These are phyloP conservation scores for Mytilinidion resinicola DNA, from an alignment of 495 filamentous ascomycete species.

Conservation along the genomic window DNA sequence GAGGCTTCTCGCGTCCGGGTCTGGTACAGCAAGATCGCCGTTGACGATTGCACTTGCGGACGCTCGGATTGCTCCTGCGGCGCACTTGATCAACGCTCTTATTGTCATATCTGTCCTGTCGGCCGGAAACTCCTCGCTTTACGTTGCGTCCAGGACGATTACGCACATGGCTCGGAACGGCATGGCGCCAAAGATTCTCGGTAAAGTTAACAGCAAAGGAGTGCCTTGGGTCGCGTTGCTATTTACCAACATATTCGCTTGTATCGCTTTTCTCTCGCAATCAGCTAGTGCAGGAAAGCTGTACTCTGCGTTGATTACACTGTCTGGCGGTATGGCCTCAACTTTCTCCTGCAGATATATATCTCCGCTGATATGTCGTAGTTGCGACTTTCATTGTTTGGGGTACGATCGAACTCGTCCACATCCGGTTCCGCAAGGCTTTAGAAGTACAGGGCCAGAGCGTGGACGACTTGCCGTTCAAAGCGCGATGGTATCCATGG, in stretches of 20 bases:
- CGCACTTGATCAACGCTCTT: conserved; percentile 30
- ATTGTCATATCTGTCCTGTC: conserved; percentile 32
- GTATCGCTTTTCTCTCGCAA: conserved; percentile 1
- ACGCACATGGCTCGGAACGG: conserved; percentile 28
- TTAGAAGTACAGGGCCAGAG: conserved; percentile 57
- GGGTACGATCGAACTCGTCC: conserved; percentile 61
- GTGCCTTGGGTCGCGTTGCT: conserved; percentile 55
- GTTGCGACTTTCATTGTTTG: conserved; percentile 62
- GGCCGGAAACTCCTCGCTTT: conserved; percentile 29
- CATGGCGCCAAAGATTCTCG: conserved; percentile 30
- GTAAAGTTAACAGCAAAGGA: conserved; percentile 28
- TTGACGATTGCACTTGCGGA: conserved; percentile 31
- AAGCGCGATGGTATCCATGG: conserved; percentile 44
- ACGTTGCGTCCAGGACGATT: conserved; percentile 30
- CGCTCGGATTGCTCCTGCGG: conserved; percentile 25
- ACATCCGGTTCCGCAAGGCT: conserved; percentile 66
- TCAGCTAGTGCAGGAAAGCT: no score
- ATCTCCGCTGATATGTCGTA: conserved; percentile 56
- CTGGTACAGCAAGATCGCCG: conserved; percentile 18
- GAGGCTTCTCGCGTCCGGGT: conserved; percentile 14
- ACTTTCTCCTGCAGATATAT: conserved; percentile 52
- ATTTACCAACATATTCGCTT: conserved; percentile 50
- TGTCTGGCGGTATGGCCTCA: conserved; percentile 13
- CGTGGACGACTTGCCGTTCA: conserved; percentile 65
- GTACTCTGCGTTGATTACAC: conserved; percentile 12